phyloP scores from a whole-genome alignment of 2,329 filamentous ascomycete genomes.

The Fusarium sp. region DNA sequence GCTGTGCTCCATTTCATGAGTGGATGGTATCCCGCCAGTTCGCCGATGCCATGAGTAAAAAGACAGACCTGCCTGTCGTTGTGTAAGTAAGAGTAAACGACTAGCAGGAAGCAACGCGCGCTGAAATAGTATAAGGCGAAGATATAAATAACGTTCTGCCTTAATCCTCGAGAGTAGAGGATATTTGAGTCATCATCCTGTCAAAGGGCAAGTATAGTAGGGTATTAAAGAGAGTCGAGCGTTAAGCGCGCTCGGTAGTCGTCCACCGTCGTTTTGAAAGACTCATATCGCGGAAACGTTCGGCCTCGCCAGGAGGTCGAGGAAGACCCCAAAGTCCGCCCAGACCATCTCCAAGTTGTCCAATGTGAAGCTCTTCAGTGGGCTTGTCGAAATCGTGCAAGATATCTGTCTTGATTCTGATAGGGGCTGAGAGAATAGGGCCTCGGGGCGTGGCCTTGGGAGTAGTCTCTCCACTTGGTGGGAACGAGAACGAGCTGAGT shows the following conservation, averaged over 20 bases:
- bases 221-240: conserved; percentile 3
- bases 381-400: conserved; percentile 42
- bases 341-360: conserved; percentile 49
- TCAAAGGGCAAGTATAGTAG: conserved; percentile 5
- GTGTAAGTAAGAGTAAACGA: conserved; percentile 16
- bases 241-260: conserved; percentile 56
- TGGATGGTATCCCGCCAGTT: conserved; percentile 32
- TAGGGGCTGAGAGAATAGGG: conserved; percentile 48
- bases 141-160: conserved; percentile 13
- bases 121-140: conserved; percentile 29
- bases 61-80: conserved; percentile 36
- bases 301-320: conserved; percentile 55
- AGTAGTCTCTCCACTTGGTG: conserved; percentile 26
- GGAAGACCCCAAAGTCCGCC: conserved; percentile 58
- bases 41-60: conserved; percentile 40
- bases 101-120: conserved; percentile 36
- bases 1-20: conserved; percentile 17
- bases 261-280: conserved; percentile 65
- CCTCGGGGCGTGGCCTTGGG: conserved; percentile 37
- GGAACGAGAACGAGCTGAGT: conserved; percentile 33
- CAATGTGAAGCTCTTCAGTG: conserved; percentile 45
- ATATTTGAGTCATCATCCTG: conserved; percentile 19
- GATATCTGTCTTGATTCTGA: conserved; percentile 48
- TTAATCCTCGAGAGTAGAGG: background rate
- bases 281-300: conserved; percentile 56